Evolutionary conservation across 2,329 filamentous ascomycete species (phyloP).

Genomic region (Cladosporium phlei): DNA sequence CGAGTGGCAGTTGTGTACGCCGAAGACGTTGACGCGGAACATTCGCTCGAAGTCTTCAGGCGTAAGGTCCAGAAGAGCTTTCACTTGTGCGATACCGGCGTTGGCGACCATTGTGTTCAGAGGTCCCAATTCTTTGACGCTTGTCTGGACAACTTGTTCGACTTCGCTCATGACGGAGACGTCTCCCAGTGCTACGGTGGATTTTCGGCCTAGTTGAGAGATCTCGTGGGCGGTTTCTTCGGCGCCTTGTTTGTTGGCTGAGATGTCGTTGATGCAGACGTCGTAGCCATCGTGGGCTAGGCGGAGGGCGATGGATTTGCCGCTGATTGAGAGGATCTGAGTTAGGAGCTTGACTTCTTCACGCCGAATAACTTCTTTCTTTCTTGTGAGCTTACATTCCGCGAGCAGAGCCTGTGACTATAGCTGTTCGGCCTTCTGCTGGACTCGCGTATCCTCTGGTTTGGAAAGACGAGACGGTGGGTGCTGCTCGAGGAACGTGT

Average conservation of each 20-base stretch:
- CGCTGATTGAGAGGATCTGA: constrained; percentile 37
- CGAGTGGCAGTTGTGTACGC: constrained; percentile 61
- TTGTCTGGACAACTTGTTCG: constrained; percentile 47
- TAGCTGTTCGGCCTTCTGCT: constrained; percentile 23
- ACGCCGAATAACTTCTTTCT: too few species aligned
- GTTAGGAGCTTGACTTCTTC: too few species aligned
- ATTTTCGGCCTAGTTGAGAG: constrained; percentile 46
- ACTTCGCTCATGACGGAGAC: constrained; percentile 56
- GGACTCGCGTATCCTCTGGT: background rate
- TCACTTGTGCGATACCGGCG: constrained; percentile 58
- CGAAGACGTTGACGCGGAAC: constrained; percentile 62
- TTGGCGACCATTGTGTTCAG: constrained; percentile 55
- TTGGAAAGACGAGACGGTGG: background rate
- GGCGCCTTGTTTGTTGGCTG: constrained; percentile 48
- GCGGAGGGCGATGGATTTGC: constrained; percentile 58
- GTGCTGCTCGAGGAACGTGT: background rate
- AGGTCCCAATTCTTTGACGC: constrained; percentile 51
- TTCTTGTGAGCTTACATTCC: constrained; percentile 33
- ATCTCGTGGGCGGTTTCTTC: constrained; percentile 53
- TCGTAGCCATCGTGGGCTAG: constrained; percentile 62
- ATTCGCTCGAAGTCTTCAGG: constrained; percentile 55
- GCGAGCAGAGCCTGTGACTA: constrained; percentile 34
- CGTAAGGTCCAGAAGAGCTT: constrained; percentile 51
- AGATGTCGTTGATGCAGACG: constrained; percentile 61
- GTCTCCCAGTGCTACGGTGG: constrained; percentile 55